Percentiles rank a stretch among this genome's conserved stretches.
These are phyloP conservation scores for Blastobotrys capitulatus DNA, from an alignment of 1,139 yeast species.

Conservation along the genomic window DNA sequence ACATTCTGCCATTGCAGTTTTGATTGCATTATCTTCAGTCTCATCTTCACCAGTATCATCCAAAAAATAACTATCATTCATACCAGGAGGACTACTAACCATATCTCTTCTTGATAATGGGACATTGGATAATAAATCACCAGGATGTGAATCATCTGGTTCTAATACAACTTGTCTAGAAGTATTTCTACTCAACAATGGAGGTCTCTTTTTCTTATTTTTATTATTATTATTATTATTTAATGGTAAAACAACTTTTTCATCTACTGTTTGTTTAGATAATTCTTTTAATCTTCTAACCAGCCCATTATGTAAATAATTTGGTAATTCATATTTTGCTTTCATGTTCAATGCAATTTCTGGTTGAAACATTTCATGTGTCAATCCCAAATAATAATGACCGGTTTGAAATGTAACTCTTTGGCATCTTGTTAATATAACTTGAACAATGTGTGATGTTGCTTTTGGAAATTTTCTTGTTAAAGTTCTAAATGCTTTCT, in stretches of 20 bases:
- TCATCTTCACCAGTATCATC: constrained; percentile 51
- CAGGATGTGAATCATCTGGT: constrained; percentile 63
- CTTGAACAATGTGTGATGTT: constrained; percentile 89
- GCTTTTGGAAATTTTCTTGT: constrained; percentile 79
- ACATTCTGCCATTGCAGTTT: constrained; percentile 69
- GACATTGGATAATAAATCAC: constrained; percentile 77
- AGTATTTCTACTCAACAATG: constrained; percentile 15
- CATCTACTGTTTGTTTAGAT: constrained; percentile 12
- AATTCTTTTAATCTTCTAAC: constrained; percentile 40
- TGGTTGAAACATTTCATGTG: constrained; percentile 73
- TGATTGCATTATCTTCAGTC: constrained; percentile 65
- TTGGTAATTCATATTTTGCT: constrained; percentile 51
- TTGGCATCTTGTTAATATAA: constrained; percentile 79
- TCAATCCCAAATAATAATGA: constrained; percentile 77
- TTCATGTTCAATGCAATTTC: constrained; percentile 61
- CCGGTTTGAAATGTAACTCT: constrained; percentile 90
- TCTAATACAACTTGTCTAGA: constrained; percentile 65
- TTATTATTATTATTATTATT: constrained; percentile 1
- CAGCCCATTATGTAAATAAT: constrained; percentile 55
- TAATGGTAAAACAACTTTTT: background rate
- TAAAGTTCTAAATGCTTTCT: constrained; percentile 69
- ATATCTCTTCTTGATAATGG: constrained; percentile 56
- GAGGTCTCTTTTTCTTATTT: constrained; percentile 14
- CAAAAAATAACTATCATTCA: background rate
- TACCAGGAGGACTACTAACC: too few species aligned